Conservation (phyloP, 495 filamentous ascomycete genomes). For the Aspergillus homomorphus region DNA sequence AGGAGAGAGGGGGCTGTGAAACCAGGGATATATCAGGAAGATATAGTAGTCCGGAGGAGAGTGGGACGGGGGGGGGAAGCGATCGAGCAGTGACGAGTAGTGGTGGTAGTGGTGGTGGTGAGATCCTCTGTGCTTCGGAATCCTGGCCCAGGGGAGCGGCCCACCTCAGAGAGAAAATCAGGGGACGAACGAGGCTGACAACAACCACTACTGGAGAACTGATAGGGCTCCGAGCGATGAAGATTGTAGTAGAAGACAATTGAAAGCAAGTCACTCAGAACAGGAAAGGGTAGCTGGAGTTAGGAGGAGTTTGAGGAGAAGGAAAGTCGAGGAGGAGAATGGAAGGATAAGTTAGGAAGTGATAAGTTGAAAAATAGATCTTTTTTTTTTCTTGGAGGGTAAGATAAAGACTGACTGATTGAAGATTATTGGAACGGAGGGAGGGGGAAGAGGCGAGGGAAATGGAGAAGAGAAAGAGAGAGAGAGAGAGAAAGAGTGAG, state of each 20-base stretch:
- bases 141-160: constrained; percentile 1
- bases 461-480: constrained; percentile 4
- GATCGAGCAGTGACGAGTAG: not conserved
- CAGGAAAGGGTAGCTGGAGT: not conserved
- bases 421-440: constrained; percentile 2
- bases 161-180: not conserved
- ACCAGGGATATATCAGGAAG: not conserved
- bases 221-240: not conserved
- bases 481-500: constrained; percentile 9
- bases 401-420: not conserved
- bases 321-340: not conserved
- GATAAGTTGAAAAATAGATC: not conserved
- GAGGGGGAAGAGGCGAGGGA: constrained; percentile 6
- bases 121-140: constrained; percentile 2
- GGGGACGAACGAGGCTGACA: constrained; percentile 2
- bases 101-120: not conserved
- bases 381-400: not conserved
- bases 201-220: constrained; percentile 1
- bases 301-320: not conserved
- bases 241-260: not conserved
- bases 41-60: not conserved
- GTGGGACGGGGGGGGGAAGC: not conserved
- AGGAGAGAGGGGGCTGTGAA: not conserved
- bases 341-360: not conserved
- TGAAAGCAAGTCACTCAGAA: not conserved